These are phyloP conservation scores for Alternaria brassicicola DNA, from an alignment of 2,329 filamentous ascomycete species.

Conservation along the genomic window DNA sequence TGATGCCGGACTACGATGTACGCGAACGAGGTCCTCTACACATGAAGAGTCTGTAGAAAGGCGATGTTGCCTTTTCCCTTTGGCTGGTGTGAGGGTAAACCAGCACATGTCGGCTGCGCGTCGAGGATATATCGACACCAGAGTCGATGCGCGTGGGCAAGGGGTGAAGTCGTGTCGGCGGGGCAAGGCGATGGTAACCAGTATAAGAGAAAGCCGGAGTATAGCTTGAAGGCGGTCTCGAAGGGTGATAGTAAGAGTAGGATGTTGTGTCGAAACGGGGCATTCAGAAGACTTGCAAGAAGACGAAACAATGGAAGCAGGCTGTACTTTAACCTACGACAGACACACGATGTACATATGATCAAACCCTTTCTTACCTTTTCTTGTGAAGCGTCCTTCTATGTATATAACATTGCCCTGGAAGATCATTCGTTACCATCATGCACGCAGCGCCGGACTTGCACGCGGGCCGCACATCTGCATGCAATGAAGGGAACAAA, in stretches of 20 bases:
- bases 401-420: constrained; percentile 23
- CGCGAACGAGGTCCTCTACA: constrained; percentile 39
- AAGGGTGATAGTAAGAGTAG: constrained; percentile 22
- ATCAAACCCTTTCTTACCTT: constrained; percentile 10
- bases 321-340: constrained; percentile 23
- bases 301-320: constrained; percentile 13
- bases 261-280: constrained; percentile 24
- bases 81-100: constrained; percentile 39
- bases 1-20: constrained; percentile 25
- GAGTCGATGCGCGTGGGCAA: constrained; percentile 30
- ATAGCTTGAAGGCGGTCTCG: constrained; percentile 29
- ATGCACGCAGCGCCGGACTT: constrained; percentile 16
- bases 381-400: constrained; percentile 19
- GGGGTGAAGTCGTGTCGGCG: constrained; percentile 26
- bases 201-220: constrained; percentile 24
- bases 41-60: constrained; percentile 30
- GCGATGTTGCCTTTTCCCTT: constrained; percentile 24
- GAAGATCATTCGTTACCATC: constrained; percentile 28
- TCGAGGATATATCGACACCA: constrained; percentile 13
- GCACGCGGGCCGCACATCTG: constrained; percentile 25
- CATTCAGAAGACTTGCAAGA: constrained; percentile 24
- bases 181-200: constrained; percentile 31
- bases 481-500: constrained; percentile 14
- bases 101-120: constrained; percentile 37
- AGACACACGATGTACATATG: constrained; percentile 18